Evolutionary conservation across 2,329 filamentous ascomycete species (phyloP), one percentile per base, ranked within the genome.

Genomic region (Aspergillus sp.): DNA sequence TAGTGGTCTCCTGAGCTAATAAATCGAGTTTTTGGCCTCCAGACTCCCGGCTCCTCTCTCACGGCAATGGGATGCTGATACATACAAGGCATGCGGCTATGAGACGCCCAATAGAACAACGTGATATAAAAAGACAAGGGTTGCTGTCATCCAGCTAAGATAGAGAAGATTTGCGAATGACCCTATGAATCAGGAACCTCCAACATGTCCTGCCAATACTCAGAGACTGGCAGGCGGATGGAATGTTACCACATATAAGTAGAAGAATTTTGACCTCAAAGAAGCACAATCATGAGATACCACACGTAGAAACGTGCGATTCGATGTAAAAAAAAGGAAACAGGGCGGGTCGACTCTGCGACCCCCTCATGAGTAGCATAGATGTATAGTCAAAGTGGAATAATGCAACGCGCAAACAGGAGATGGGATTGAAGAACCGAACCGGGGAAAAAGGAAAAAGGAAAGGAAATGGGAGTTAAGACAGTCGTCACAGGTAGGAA

Each of bases 21-120:
- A n/a, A 45, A n/a, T 28, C 28, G 47, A 60, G 23, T 48, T 66
- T 61, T 66, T 66, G 56, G 32, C 51, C 55, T 41, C 64, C 58
- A 48, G 52, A 66, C 64, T 58, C 64, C 64, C 57, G 23, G 58
- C 61, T 57, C 63, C 57, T 52, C 25, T 30, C 41, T 45, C 25
- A 55, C 23, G 48, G 47, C 48, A 52, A 63, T 49, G 28, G 36
- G 49, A 55, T 39, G 51, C 21, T 48, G 57, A 59, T 56, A 53
- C 50, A 28, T 60, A 62, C 48, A 60, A 23, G 55, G 54, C 39
- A 30, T 57, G 57, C 5, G 49, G 49, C 23, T 36, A 32, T 28
- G 38, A 56, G 43, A 30, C 28, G 30, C 19, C 47, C 63, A 59
- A 61, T 55, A 41, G 19, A 19, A 52, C 38, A 48, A 50, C 30